Conservation (phyloP, 2,329 filamentous ascomycete genomes). For the Moelleriella libera region DNA sequence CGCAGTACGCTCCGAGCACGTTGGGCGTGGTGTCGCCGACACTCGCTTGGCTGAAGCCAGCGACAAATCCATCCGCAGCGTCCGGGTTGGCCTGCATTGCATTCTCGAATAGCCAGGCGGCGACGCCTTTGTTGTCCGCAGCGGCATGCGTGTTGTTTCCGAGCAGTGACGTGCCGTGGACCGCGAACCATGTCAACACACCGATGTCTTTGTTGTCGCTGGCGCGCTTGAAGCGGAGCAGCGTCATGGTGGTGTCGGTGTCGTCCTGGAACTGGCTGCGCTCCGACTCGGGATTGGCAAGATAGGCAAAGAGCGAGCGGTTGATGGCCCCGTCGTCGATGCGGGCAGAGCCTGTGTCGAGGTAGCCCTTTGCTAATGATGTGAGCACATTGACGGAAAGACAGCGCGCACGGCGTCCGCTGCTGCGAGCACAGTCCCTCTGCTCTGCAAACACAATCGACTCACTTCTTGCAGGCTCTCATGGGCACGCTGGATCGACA, state of each 20-base stretch:
- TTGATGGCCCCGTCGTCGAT: slow-evolving; percentile 74
- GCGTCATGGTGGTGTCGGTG: slow-evolving; percentile 48
- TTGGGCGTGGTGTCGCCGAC: slow-evolving; percentile 89
- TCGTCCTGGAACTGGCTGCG: slow-evolving; percentile 48
- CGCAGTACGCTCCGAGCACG: slow-evolving; percentile 74
- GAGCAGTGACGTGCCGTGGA: slow-evolving; percentile 81
- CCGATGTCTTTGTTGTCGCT: slow-evolving; percentile 67
- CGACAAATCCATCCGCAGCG: slow-evolving; percentile 59
- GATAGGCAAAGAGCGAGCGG: slow-evolving; percentile 75
- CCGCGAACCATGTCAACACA: slow-evolving; percentile 79
- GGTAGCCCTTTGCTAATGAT: slow-evolving; percentile 35
- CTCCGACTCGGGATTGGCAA: slow-evolving; percentile 70
- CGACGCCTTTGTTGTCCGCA: slow-evolving; percentile 95
- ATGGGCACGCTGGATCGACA: slow-evolving; percentile 74
- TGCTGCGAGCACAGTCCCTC: too few species aligned
- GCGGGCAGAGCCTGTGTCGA: slow-evolving; percentile 56
- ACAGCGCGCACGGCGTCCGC: too few species aligned
- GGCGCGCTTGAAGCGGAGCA: slow-evolving; percentile 63
- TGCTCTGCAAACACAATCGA: neutral
- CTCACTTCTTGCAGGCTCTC: slow-evolving; percentile 28
- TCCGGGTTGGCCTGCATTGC: slow-evolving; percentile 38
- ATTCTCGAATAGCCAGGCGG: slow-evolving; percentile 71
- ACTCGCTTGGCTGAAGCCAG: slow-evolving; percentile 83
- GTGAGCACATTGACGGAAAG: too few species aligned
- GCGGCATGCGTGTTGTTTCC: slow-evolving; percentile 85